Base-by-base conservation (phyloP, 495 filamentous ascomycete genomes). In the Symbiotaphrina buchneri region DNA sequence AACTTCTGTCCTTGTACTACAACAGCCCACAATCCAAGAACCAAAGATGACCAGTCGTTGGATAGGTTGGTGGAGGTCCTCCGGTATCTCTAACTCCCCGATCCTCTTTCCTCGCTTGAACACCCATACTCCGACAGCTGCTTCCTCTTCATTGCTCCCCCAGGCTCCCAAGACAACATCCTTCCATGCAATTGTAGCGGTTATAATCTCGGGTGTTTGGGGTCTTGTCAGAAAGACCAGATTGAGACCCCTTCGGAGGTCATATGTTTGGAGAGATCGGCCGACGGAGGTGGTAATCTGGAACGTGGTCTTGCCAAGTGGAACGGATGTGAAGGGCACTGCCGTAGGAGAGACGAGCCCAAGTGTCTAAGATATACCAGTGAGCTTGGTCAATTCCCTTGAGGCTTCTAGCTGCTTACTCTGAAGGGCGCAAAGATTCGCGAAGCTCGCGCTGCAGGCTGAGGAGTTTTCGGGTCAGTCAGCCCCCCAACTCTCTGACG, bases 201-300 rank as follows among this genome's bases (percentile, higher is more conserved):
- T 92, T 22, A 99, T 91, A 23, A 58, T 53, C 34, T 67, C 67
- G 0, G 83, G 84, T 0, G 84, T 94, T 47, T 82, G 74, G 7
- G 90, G 87, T 22, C 80, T 65, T 15, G 76, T 93, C 33, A 94
- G 61, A 45, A 95, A 99, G 33, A 94, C 65, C 25, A 95, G 66
- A 40, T 82, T 84, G 45, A 99, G 59, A 15, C 83, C 84, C 47
- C 65, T 71, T 41, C 71, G 77, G 30, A 95, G 54, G 47, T 95
- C 87, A 52, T 95, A 95, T 1, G 87, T 95, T 47, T 95, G 87
- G 8, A 99, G 65, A 26, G 71, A 75, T 38, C 71, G 68, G 39
- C 83, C 84, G 30, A 85, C 78, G 0, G 79, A 93, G 23, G 90
- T 95, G 10, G 87, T 94, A 49, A 99, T 78, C 44, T 99, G 87